Base-by-base conservation (phyloP, 139 green algal genomes). In the Volvox africanus region DNA sequence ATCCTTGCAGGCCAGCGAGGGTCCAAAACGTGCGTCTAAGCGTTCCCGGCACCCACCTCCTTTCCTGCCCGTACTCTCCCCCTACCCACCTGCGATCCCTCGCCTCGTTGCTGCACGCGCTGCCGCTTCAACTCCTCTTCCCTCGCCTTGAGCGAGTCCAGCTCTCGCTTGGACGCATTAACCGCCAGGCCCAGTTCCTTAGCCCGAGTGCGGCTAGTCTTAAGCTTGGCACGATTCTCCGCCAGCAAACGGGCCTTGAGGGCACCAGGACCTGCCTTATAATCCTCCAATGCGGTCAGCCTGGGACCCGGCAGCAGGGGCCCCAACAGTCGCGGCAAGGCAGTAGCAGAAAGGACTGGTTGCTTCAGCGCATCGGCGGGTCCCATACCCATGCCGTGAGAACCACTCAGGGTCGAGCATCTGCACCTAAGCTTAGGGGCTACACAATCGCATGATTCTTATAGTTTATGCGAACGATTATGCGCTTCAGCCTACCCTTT, bases 141-240 rank as follows among this genome's bases (percentile, higher is more conserved):
- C 50, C 36, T 35, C 1, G 30, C 37, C 71, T 93, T 94, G 2
- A 93, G 69, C 32, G 30, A 65, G 73, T 95, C 94, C 61, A 96
- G 79, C 73, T 95, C 92, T 17, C 80, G 86, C 91, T 95, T 95
- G 71, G 82, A 71, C 28, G 73, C 71, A 71, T 95, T 94, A 33
- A 95, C 88, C 13, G 68, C 37, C 61, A 94, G 73, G 3, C 76
- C 92, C 55, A 95, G 90, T 85, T 95, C 93, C 76, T 94, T 94
- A 73, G 92, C 90, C 12, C 90, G 87, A 67, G 75, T 82, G 44
- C 89, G 92, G 2, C 67, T 67, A 0, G 80, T 67, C 68, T 80
- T 85, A 17, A 95, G 91, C 69, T 78, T 88, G 44, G 62, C 13
- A 1, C 78, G 73, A 86, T 95, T 96, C 50, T 95, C 92, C 12